These are phyloP conservation scores for Verbascum thapsus DNA, from an alignment of 257 asterid genomes.

Conservation along the genomic window DNA sequence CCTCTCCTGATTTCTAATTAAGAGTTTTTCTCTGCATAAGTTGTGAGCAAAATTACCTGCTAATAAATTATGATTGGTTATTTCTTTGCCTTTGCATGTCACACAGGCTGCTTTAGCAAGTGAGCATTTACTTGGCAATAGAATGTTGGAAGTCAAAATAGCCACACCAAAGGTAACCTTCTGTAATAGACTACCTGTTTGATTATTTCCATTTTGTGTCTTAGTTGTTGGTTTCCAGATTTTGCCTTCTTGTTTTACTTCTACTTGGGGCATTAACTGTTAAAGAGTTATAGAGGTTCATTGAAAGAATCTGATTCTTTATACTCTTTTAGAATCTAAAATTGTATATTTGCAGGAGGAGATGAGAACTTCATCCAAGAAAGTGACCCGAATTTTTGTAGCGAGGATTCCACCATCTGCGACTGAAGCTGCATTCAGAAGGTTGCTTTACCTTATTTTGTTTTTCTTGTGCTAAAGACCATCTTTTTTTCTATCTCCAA, in stretches of 20 bases:
- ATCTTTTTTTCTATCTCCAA: background rate
- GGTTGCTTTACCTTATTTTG: conserved; percentile 44
- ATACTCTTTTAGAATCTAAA: conserved; percentile 8
- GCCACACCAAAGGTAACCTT: conserved; percentile 92
- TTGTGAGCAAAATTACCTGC: conserved; percentile 17
- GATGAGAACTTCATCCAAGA: conserved; percentile 91
- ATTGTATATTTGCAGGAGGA: conserved; percentile 62
- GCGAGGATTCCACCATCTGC: conserved; percentile 91
- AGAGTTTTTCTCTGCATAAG: background rate
- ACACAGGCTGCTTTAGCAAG: conserved; percentile 73
- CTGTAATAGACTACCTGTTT: conserved; percentile 2
- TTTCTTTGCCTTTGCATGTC: conserved; percentile 27
- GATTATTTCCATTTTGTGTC: conserved; percentile 8
- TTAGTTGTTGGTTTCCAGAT: conserved; percentile 1
- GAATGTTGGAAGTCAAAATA: conserved; percentile 93
- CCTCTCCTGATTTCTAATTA: conserved; percentile 3
- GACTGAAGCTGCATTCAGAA: conserved; percentile 82
- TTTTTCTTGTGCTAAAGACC: background rate
- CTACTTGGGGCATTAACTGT: conserved; percentile 9
- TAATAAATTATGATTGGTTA: background rate
- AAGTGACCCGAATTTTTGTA: conserved; percentile 90
- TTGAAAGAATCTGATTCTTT: background rate
- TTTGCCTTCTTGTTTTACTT: conserved; percentile 15
- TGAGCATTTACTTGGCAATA: conserved; percentile 82
- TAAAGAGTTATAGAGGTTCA: conserved; percentile 25